These are phyloP conservation scores for Kingdonia uniflora DNA, from an alignment of 164 flowering plant species.

Conservation along the genomic window DNA sequence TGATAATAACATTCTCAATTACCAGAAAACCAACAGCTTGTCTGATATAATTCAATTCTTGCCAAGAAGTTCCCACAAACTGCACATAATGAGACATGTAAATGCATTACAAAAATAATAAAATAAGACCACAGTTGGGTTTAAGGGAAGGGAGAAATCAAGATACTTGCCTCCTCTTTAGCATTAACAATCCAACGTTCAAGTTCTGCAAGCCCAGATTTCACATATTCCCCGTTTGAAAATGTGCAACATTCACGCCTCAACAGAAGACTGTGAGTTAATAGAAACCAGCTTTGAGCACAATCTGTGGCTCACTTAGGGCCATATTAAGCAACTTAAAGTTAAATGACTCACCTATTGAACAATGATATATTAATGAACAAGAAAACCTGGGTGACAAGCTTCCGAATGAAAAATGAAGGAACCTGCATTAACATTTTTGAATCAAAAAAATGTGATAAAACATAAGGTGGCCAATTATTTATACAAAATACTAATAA, in stretches of 20 bases:
- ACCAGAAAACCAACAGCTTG: slow-evolving; percentile 99
- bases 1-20: slow-evolving; percentile 8
- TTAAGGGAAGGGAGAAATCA: not conserved
- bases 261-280: slow-evolving; percentile 55
- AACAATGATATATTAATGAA: slow-evolving; percentile 87
- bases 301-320: not conserved
- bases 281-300: slow-evolving; percentile 1
- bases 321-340: not conserved
- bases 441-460: slow-evolving; percentile 5
- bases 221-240: slow-evolving; percentile 94
- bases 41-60: slow-evolving; percentile 80
- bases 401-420: slow-evolving; percentile 84
- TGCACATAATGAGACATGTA: slow-evolving; percentile 17
- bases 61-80: slow-evolving; percentile 99
- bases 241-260: slow-evolving; percentile 98
- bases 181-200: slow-evolving; percentile 83
- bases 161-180: slow-evolving; percentile 58
- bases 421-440: slow-evolving; percentile 49
- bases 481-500: too few species aligned
- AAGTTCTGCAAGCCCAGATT: slow-evolving; percentile 88
- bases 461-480: not conserved
- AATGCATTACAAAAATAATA: slow-evolving; percentile 8
- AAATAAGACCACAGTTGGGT: not conserved
- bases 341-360: slow-evolving; percentile 51
- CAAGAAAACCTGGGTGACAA: slow-evolving; percentile 87